Evolutionary conservation across 2,329 filamentous ascomycete genomes (phyloP), one percentile per base, ranked within the genome.

Genomic region (Chaetomiaceae sp.): DNA sequence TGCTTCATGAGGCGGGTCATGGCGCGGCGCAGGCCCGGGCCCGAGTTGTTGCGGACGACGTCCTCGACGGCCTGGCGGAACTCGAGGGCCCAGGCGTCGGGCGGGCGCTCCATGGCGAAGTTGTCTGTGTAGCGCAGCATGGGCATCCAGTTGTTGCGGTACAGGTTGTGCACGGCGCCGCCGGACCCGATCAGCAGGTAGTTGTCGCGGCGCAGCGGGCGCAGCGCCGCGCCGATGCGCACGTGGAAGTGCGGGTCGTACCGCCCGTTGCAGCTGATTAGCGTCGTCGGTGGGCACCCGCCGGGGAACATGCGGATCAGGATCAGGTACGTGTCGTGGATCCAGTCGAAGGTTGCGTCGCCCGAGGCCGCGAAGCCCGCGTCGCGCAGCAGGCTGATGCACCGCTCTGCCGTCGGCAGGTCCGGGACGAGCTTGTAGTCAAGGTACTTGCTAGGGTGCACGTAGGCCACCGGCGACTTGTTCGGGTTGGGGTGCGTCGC

Each of bases 311-410:
- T 86, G 44, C 80, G 71, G 58, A 85, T 82, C 8, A 85, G 67
- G 47, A 86, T 75, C 3, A 86, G 71, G 58, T 79, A 86, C 0
- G 79, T 83, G 62, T 86, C 83, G 66, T 86, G 81, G 59, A 86
- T 85, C 82, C 81, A 86, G 58, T 85, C 77, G 53, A 86, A 86
- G 0, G 58, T 68, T 0, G 69, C 56, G 57, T 84, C 80, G 1
- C 61, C 65, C 4, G 62, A 58, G 1, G 72, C 77, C 27, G 76
- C 67, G 62, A 84, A 76, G 8, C 80, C 79, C 2, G 70, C 68
- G 2, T 60, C 58, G 4, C 62, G 53, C 2, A 85, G 68, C 42
- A 78, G 64, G 0, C 3, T 8, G 22, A 36, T 42, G 33, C 32
- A 42, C 10, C 32, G 20, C 24, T 36, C 40, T 15, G 40, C 40